Evolutionary conservation across 306 rosid species (phyloP), one percentile per base, ranked within the genome.

Genomic region (Canavalia gladiata): DNA sequence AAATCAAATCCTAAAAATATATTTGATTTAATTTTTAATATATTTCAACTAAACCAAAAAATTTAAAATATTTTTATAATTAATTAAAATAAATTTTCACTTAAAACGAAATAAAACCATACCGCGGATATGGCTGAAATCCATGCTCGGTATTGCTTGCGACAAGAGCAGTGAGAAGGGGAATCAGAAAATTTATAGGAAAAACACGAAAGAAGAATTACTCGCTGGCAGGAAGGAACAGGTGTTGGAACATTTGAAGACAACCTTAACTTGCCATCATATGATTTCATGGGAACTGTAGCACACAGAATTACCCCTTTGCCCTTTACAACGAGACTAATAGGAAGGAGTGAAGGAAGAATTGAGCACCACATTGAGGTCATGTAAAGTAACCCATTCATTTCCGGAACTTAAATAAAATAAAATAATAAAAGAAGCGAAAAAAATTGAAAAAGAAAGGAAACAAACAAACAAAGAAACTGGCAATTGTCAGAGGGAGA

Each of bases 181-280:
- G n/a, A n/a, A n/a, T n/a, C n/a, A n/a, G n/a, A n/a, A n/a, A n/a
- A n/a, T n/a, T n/a, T n/a, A n/a, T n/a, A n/a, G n/a, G n/a, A n/a
- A n/a, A n/a, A n/a, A n/a, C n/a, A n/a, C n/a, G n/a, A n/a, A n/a
- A n/a, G n/a, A n/a, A n/a, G n/a, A n/a, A n/a, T n/a, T n/a, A n/a
- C n/a, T n/a, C n/a, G n/a, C n/a, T n/a, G n/a, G n/a, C n/a, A n/a
- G n/a, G 5, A 72, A 33, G 79, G 47, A 73, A 63, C 55, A 72
- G 64, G 75, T 74, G 90, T 71, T 76, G 88, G 88, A 76, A 84
- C 88, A 80, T 63, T 76, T 12, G 72, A 31, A 67, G 94, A 87
- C 92, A 89, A 88, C 91, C 94, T 90, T 87, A 79, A 85, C 84
- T 58, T 56, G 65, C 30, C 76, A 62, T 58, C 74, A 49, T 45